Conservation (phyloP, 306 rosid species). For the Cicer cuneatum region DNA sequence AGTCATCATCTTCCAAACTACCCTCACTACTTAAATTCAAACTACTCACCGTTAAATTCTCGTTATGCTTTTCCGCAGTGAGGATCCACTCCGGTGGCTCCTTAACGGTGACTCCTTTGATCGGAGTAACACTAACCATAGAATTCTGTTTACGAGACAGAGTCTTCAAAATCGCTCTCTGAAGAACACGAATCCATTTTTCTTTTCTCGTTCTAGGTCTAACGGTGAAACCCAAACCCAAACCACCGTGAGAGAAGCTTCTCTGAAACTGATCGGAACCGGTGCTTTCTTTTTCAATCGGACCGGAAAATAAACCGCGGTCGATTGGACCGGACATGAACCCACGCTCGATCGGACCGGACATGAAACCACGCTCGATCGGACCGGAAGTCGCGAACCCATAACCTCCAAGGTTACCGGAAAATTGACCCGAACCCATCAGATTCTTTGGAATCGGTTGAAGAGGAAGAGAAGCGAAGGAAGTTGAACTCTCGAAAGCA, state of each 20-base stretch:
- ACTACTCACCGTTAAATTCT: slow-evolving; percentile 78
- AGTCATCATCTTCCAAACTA: slow-evolving; percentile 87
- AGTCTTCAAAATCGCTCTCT: slow-evolving; percentile 76
- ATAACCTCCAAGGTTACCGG: slow-evolving; percentile 55
- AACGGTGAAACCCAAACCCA: slow-evolving; percentile 53
- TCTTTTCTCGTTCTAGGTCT: slow-evolving; percentile 63
- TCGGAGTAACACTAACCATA: slow-evolving; percentile 63
- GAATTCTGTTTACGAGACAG: slow-evolving; percentile 75
- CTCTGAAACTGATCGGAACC: slow-evolving; percentile 73
- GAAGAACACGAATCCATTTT: slow-evolving; percentile 63
- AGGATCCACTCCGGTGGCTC: slow-evolving; percentile 80
- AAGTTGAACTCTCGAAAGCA: slow-evolving; percentile 88
- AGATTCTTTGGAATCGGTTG: slow-evolving; percentile 80
- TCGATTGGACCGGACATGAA: slow-evolving; percentile 98
- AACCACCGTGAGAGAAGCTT: slow-evolving; percentile 83
- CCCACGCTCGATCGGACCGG: slow-evolving; percentile 97
- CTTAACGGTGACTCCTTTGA: slow-evolving; percentile 59
- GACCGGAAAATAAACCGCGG: slow-evolving; percentile 86
- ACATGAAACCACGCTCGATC: slow-evolving; percentile 81
- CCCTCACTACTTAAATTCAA: slow-evolving; percentile 91
- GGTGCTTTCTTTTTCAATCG: slow-evolving; percentile 67
- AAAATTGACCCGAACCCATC: slow-evolving; percentile 74
- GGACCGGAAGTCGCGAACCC: slow-evolving; percentile 79
- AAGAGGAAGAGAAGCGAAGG: slow-evolving; percentile 90
- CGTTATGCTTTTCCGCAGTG: slow-evolving; percentile 66